These are phyloP conservation scores for Aspergillus bertholletiae DNA, from an alignment of 495 filamentous ascomycete genomes.

Conservation along the genomic window DNA sequence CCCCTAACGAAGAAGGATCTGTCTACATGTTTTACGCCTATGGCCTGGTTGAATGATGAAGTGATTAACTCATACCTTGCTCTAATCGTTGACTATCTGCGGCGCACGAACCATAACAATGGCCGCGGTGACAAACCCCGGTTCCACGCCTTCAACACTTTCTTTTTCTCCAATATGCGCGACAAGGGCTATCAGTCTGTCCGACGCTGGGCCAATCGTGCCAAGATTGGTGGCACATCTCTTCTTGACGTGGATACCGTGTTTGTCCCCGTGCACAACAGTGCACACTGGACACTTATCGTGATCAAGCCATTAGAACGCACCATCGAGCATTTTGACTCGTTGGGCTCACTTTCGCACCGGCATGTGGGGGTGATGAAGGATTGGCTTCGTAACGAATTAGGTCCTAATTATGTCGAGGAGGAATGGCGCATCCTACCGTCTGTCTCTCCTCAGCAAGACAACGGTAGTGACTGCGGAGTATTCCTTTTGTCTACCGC, in stretches of 20 bases:
- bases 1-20: slow-evolving; percentile 61
- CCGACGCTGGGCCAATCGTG: slow-evolving; percentile 50
- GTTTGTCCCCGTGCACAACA: slow-evolving; percentile 56
- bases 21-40: slow-evolving; percentile 45
- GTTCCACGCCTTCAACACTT: slow-evolving; percentile 67
- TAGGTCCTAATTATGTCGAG: slow-evolving; percentile 53
- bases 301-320: slow-evolving; percentile 62
- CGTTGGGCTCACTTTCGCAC: slow-evolving; percentile 43
- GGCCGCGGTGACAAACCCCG: slow-evolving; percentile 51
- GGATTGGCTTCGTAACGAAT: slow-evolving; percentile 54
- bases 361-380: slow-evolving; percentile 39
- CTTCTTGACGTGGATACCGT: slow-evolving; percentile 57
- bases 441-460: slow-evolving; percentile 52
- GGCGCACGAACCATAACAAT: slow-evolving; percentile 43
- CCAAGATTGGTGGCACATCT: slow-evolving; percentile 49
- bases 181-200: slow-evolving; percentile 49
- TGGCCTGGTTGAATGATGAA: slow-evolving; percentile 79
- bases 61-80: slow-evolving; percentile 68
- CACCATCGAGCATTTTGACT: slow-evolving; percentile 74
- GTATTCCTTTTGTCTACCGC: slow-evolving; percentile 75
- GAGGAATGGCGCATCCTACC: slow-evolving; percentile 59
- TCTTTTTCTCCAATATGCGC: slow-evolving; percentile 63
- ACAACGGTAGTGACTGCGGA: slow-evolving; percentile 76
- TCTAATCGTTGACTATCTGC: slow-evolving; percentile 57
- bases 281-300: slow-evolving; percentile 59